These are phyloP conservation scores for Schizothecium vesticola DNA, from an alignment of 495 filamentous ascomycete genomes.

Conservation along the genomic window DNA sequence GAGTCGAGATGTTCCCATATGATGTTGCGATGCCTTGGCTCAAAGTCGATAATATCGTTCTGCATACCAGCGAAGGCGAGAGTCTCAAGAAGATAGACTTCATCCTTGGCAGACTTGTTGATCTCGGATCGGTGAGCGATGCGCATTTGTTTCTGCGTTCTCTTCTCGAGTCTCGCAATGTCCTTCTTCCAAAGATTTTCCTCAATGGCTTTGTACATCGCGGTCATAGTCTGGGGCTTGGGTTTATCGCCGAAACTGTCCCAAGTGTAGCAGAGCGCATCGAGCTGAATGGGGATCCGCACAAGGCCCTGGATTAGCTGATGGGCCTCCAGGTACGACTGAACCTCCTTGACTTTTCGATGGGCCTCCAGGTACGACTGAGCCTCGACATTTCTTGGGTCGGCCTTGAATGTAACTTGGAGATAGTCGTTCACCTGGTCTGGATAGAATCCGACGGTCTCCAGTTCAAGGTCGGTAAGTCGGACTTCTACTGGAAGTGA, in stretches of 20 bases:
- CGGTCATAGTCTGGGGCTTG: slow-evolving; percentile 36
- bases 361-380: slow-evolving; percentile 31
- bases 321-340: slow-evolving; percentile 31
- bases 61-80: slow-evolving; percentile 38
- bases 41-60: slow-evolving; percentile 35
- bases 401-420: slow-evolving; percentile 11
- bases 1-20: slow-evolving; percentile 19
- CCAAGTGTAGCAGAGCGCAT: slow-evolving; percentile 44
- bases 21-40: slow-evolving; percentile 14
- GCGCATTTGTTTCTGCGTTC: slow-evolving; percentile 5
- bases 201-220: slow-evolving; percentile 37
- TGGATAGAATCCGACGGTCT: slow-evolving; percentile 33
- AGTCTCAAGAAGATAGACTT: slow-evolving; percentile 28
- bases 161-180: slow-evolving; percentile 29
- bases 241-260: slow-evolving; percentile 11
- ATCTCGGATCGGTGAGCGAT: slow-evolving; percentile 8
- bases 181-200: slow-evolving; percentile 39
- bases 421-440: slow-evolving; percentile 31
- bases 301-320: slow-evolving; percentile 34
- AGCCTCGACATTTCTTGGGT: slow-evolving; percentile 16
- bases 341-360: slow-evolving; percentile 21
- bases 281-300: slow-evolving; percentile 44
- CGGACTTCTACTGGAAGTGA: slow-evolving; percentile 8
- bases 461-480: slow-evolving; percentile 26
- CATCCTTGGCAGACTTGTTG: slow-evolving; percentile 15